Evolutionary conservation across 768 basidiomycete genomes (phyloP), one percentile per base, ranked within the genome.

Genomic region (Chalciporus piperatus): DNA sequence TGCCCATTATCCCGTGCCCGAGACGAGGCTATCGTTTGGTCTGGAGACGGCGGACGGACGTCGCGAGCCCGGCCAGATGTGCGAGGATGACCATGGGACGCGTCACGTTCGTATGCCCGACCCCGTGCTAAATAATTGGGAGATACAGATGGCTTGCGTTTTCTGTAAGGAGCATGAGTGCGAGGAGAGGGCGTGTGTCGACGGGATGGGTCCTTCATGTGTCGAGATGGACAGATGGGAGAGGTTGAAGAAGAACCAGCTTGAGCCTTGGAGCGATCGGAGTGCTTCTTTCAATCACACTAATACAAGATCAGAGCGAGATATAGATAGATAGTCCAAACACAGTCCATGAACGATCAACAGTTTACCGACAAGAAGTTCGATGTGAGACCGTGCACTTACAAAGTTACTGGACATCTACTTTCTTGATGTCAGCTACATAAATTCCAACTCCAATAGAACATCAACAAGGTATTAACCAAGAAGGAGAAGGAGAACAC

Each of bases 121-220:
- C 35, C 5, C 50, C 55, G 59, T 52, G 49, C 25, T 44, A 45
- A 39, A 17, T 43, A 61, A 19, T 8, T 5, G 6, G 56, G 59
- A 30, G 64, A 57, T 12, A 10, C 16, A 0, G 56, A 50, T 2
- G 35, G 13, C 40, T 46, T 57, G 48, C 45, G 52, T 50, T 52
- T 65, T 40, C 46, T 59, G 56, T 66, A 64, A 1, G 61, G 64
- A 20, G 37, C 55, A n/a, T n/a, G n/a, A 16, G 56, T 3, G 13
- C 50, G 56, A 23, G 41, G 40, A 46, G 59, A 40, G 2, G 41
- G 22, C 19, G 32, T 16, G 7, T 45, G 55, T 45, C 53, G 54
- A 57, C 59, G 61, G 17, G 59, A 47, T 14, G 49, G 45, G 62
- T 57, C 63, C 59, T 59, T 65, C 63, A 66, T 65, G 62, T 32